These are phyloP conservation scores for Podaxis pistillaris DNA, from an alignment of 768 basidiomycete genomes.

Conservation along the genomic window DNA sequence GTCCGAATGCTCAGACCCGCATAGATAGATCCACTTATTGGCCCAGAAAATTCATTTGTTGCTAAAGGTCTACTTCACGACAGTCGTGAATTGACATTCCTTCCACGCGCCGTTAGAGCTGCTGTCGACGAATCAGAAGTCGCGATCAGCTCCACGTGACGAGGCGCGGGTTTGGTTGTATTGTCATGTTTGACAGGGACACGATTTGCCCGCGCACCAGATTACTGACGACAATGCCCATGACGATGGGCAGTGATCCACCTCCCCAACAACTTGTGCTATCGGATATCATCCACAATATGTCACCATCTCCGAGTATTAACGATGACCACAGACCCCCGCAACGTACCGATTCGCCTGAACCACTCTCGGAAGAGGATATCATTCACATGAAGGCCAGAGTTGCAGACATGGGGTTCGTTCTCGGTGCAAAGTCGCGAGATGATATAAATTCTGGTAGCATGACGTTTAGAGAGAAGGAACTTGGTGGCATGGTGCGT, in stretches of 20 bases:
- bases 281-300: conserved; percentile 54
- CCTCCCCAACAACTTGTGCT: conserved; percentile 40
- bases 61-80: too few relatives aligned
- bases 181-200: conserved; percentile 15
- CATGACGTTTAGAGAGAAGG: conserved; percentile 41
- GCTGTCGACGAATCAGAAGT: neutral
- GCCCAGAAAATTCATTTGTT: too few relatives aligned
- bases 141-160: conserved; percentile 11
- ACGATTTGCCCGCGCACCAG: conserved; percentile 14
- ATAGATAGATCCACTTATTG: too few relatives aligned
- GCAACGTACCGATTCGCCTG: conserved; percentile 20
- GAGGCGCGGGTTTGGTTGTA: conserved; percentile 12
- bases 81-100: too few relatives aligned
- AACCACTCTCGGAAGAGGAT: conserved; percentile 44
- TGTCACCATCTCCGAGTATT: conserved; percentile 49
- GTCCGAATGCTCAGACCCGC: too few relatives aligned
- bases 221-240: conserved; percentile 9
- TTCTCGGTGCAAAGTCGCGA: conserved; percentile 8
- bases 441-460: neutral
- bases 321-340: conserved; percentile 13
- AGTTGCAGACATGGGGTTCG: conserved; percentile 41
- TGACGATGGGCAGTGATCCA: conserved; percentile 16
- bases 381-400: conserved; percentile 46
- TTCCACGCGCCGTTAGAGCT: neutral
- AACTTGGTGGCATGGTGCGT: conserved; percentile 58